These are phyloP conservation scores for Fusarium tanahbumbuense DNA, from an alignment of 2,329 filamentous ascomycete species.

Conservation along the genomic window DNA sequence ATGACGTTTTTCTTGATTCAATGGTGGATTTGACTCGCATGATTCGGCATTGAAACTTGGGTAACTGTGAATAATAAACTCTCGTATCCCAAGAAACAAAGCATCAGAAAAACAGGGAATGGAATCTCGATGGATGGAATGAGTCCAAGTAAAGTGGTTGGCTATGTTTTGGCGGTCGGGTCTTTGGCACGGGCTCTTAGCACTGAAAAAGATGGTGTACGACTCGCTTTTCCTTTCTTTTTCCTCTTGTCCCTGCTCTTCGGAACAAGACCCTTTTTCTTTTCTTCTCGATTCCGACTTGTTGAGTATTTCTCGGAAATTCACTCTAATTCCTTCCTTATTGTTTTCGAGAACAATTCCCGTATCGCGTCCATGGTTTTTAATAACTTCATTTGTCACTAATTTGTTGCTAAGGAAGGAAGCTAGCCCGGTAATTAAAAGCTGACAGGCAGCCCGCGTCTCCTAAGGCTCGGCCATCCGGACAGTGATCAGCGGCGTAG, in stretches of 20 bases:
- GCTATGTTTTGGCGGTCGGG: background rate
- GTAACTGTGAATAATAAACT: background rate
- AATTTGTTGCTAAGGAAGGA: background rate
- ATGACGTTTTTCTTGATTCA: background rate
- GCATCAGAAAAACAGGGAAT: background rate
- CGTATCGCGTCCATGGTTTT: constrained; percentile 14
- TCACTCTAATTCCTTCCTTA: background rate
- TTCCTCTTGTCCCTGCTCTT: background rate
- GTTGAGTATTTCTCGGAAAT: constrained; percentile 12
- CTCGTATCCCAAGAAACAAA: background rate
- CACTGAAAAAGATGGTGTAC: background rate
- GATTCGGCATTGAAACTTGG: background rate
- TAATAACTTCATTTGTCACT: background rate
- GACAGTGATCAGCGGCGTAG: background rate
- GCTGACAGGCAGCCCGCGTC: background rate
- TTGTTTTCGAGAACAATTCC: background rate
- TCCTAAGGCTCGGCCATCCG: background rate
- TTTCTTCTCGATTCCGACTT: constrained; percentile 1
- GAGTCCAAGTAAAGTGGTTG: background rate
- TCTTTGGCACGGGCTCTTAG: background rate
- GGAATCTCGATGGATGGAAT: constrained; percentile 29
- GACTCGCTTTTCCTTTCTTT: background rate
- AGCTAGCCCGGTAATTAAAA: background rate
- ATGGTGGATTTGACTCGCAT: constrained; percentile 6
- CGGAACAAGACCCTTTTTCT: background rate